Percentiles rank a stretch among this genome's conserved stretches.
Evolutionary conservation across 345 rosid genomes (phyloP).

Genomic region (Tarenaya hassleriana): DNA sequence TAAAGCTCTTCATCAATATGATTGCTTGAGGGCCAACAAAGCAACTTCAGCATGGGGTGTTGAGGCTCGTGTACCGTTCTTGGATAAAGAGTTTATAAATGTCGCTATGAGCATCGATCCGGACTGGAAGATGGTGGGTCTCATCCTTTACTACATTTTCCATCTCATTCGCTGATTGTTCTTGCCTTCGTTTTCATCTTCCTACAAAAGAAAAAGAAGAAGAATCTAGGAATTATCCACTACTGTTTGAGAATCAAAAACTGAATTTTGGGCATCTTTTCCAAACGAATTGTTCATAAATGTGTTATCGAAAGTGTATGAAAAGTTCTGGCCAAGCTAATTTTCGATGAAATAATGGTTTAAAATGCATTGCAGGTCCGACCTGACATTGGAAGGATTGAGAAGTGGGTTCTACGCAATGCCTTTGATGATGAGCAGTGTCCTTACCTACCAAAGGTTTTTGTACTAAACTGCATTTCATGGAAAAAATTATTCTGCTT

Average conservation of each 20-base stretch:
- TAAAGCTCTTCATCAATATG: conserved; percentile 81
- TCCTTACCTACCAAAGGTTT: conserved; percentile 78
- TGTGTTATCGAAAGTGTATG: conserved; percentile 69
- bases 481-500: conserved; percentile 1
- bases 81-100: conserved; percentile 64
- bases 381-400: conserved; percentile 72
- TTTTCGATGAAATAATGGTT: conserved; percentile 40
- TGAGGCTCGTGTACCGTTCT: conserved; percentile 89
- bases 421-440: conserved; percentile 72
- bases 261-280: too few species aligned
- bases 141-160: too few species aligned
- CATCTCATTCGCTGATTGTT: too few species aligned
- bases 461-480: conserved; percentile 1
- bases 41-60: conserved; percentile 89
- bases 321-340: conserved; percentile 70
- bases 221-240: too few species aligned
- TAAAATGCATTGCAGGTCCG: conserved; percentile 38
- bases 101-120: conserved; percentile 77
- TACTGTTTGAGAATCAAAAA: too few species aligned
- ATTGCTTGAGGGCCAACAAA: conserved; percentile 84
- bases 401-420: conserved; percentile 79
- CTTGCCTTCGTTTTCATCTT: too few species aligned
- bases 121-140: conserved; percentile 74
- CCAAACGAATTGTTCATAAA: conserved; percentile 6
- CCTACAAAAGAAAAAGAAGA: too few species aligned